These are phyloP conservation scores for Colletotrichum tanaceti DNA, from an alignment of 2,329 filamentous ascomycete genomes.

Conservation along the genomic window DNA sequence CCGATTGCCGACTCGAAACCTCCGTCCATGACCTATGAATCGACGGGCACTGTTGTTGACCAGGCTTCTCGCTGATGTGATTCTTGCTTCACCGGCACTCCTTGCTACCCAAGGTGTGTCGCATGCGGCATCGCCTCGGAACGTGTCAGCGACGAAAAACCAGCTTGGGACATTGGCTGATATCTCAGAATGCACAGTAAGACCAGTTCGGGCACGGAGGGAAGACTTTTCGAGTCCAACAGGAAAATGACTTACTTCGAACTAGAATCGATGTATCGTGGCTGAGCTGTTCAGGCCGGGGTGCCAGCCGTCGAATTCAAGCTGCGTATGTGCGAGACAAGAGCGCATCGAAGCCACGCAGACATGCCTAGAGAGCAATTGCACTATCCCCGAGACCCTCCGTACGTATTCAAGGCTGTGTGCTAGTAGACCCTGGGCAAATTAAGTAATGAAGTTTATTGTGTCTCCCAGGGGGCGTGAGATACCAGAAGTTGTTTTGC, in stretches of 20 bases:
- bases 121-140: not conserved
- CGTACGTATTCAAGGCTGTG: not conserved
- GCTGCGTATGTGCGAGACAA: not conserved
- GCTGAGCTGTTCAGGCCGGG: not conserved
- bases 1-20: not conserved
- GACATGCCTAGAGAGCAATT: not conserved
- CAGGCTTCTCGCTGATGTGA: not conserved
- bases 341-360: not conserved
- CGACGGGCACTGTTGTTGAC: not conserved
- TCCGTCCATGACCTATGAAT: not conserved
- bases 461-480: not conserved
- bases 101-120: not conserved
- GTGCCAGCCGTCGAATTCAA: not conserved
- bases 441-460: no score
- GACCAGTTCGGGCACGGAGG: no score
- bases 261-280: not conserved
- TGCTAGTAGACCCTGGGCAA: no score
- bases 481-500: not conserved
- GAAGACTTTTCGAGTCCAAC: not conserved
- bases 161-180: not conserved
- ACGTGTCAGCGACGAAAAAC: not conserved
- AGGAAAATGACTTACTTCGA: not conserved
- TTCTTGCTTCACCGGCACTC: not conserved
- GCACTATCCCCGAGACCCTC: not conserved
- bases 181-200: not conserved